phyloP scores from a whole-genome alignment of 2,329 filamentous ascomycete genomes.

The Trichoderma atroviride region DNA sequence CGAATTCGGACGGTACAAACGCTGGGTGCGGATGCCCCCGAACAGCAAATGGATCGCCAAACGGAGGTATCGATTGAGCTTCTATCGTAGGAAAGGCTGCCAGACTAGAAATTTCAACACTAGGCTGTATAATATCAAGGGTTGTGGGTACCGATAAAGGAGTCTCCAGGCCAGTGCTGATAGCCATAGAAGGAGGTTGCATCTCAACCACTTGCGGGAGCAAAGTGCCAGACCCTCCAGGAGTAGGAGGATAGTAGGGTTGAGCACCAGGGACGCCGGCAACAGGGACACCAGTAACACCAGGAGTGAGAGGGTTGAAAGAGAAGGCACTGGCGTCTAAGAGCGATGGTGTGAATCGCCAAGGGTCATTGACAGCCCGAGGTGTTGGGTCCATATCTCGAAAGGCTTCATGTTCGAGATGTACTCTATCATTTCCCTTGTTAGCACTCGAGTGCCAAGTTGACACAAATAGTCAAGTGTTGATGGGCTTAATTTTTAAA shows the following conservation, averaged over 20 bases:
- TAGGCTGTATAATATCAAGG: conserved; percentile 64
- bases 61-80: conserved; percentile 65
- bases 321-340: conserved; percentile 83
- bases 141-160: conserved; percentile 78
- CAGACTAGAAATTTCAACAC: conserved; percentile 64
- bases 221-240: conserved; percentile 75
- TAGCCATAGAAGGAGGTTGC: conserved; percentile 72
- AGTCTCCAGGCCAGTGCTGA: conserved; percentile 77
- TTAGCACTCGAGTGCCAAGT: neutral
- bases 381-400: conserved; percentile 81
- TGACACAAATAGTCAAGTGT: neutral
- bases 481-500: neutral
- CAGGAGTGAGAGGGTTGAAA: conserved; percentile 72
- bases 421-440: conserved; percentile 28
- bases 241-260: conserved; percentile 86
- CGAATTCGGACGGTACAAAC: conserved; percentile 78
- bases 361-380: conserved; percentile 75
- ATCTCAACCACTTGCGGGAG: conserved; percentile 87
- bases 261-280: conserved; percentile 65
- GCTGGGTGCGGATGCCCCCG: conserved; percentile 57
- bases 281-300: conserved; percentile 50
- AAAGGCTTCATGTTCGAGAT: conserved; percentile 43
- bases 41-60: conserved; percentile 72
- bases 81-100: conserved; percentile 66
- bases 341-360: conserved; percentile 86